A percentile compares a stretch with the other conserved stretches of the same genome.
These are phyloP conservation scores for Aphanomyces astaci DNA, from an alignment of 352 stramenopile genomes.

Conservation along the genomic window DNA sequence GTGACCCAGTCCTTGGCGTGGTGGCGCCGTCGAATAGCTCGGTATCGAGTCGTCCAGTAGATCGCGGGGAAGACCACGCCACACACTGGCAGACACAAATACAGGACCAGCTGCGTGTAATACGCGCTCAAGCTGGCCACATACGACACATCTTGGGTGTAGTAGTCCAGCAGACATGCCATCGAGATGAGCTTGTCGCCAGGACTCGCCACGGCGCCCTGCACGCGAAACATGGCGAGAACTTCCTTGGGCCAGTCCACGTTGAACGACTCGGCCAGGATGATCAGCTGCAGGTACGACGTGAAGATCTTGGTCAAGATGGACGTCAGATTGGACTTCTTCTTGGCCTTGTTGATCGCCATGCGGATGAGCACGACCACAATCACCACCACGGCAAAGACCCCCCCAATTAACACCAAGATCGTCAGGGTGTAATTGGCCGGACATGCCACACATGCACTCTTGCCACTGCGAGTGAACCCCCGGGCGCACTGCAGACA, in stretches of 20 bases:
- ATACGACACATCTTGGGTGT: not conserved
- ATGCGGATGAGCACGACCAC: slow-evolving; percentile 5
- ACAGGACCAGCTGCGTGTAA: slow-evolving; percentile 16
- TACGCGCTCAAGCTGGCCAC: not conserved
- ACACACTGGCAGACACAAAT: not conserved
- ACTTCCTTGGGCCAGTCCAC: slow-evolving; percentile 14
- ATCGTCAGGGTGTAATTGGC: not conserved
- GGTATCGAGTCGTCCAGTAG: not conserved
- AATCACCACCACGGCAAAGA: not conserved
- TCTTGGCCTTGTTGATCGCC: slow-evolving; percentile 15
- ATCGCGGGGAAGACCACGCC: not conserved
- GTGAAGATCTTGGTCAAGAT: slow-evolving; percentile 21
- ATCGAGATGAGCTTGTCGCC: slow-evolving; percentile 18
- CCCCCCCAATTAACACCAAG: not conserved
- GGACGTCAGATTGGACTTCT: not conserved
- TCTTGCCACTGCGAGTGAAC: slow-evolving; percentile 20
- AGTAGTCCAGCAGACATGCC: not conserved
- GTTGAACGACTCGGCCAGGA: slow-evolving; percentile 16
- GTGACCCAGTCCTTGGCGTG: not conserved
- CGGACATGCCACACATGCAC: not conserved
- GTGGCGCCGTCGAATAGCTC: not conserved
- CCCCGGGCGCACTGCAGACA: slow-evolving; percentile 12
- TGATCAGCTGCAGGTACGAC: slow-evolving; percentile 16
- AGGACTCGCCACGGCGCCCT: not conserved
- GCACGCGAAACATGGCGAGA: not conserved